Evolutionary conservation across 148 eudicot species (phyloP).

Genomic region (Camellia japonica): DNA sequence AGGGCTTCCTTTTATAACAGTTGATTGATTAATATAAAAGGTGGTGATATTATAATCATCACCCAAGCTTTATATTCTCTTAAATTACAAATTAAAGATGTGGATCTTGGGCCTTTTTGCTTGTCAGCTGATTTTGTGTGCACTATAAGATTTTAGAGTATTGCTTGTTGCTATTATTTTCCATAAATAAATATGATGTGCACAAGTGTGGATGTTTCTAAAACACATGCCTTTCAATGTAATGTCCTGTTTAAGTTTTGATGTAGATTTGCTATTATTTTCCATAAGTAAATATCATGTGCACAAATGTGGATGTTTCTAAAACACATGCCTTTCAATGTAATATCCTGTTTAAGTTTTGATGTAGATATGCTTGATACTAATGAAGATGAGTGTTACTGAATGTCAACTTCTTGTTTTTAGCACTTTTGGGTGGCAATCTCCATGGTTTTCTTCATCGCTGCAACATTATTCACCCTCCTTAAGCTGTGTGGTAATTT

Average conservation of each 20-base stretch:
- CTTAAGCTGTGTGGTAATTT: constrained; percentile 54
- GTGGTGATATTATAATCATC: not conserved
- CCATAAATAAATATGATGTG: not conserved
- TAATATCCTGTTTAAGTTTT: constrained; percentile 11
- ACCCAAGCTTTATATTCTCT: not conserved
- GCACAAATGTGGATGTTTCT: not conserved
- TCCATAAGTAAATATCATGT: not conserved
- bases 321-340: not conserved
- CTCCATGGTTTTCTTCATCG: constrained; percentile 65
- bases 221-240: not conserved
- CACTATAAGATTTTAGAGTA: not conserved
- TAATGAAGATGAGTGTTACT: not conserved
- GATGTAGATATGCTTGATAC: not conserved
- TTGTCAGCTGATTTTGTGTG: not conserved
- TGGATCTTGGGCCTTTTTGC: too few relatives aligned
- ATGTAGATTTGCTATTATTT: not conserved
- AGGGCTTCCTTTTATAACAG: too few relatives aligned
- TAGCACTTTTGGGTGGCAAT: constrained; percentile 69
- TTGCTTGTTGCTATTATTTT: not conserved
- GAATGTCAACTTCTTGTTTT: constrained; percentile 15
- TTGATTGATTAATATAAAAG: too few relatives aligned
- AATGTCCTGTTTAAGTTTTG: not conserved
- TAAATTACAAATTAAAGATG: not conserved
- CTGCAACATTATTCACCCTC: constrained; percentile 57
- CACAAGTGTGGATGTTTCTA: not conserved